A percentile compares a stretch with the other conserved stretches of the same genome.
These are phyloP conservation scores for Spencermartinsiella europaea DNA, from an alignment of 805 yeast genomes.

Conservation along the genomic window DNA sequence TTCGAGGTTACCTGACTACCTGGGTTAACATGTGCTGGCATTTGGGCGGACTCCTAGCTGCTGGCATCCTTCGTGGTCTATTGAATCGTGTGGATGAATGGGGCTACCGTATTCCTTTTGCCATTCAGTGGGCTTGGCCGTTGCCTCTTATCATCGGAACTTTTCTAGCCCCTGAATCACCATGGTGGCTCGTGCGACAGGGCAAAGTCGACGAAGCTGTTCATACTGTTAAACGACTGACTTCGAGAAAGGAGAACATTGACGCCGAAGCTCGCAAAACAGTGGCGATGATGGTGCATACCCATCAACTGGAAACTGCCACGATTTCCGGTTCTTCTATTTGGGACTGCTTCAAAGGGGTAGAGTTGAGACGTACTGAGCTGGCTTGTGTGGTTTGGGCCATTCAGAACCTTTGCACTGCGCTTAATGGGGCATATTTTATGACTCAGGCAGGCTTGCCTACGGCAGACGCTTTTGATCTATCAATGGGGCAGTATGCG, in stretches of 20 bases:
- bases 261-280: constrained; percentile 8
- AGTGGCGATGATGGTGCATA: constrained; percentile 31
- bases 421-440: constrained; percentile 31
- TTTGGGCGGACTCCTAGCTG: constrained; percentile 49
- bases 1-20: constrained; percentile 45
- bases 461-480: constrained; percentile 35
- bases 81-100: constrained; percentile 22
- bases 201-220: constrained; percentile 41
- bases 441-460: constrained; percentile 39
- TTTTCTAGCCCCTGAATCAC: constrained; percentile 48
- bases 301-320: constrained; percentile 32
- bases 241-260: constrained; percentile 17
- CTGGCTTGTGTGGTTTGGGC: constrained; percentile 41
- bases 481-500: constrained; percentile 41
- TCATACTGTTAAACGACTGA: constrained; percentile 36
- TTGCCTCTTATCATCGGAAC: constrained; percentile 37
- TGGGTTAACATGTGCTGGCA: constrained; percentile 50
- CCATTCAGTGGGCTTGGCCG: constrained; percentile 51
- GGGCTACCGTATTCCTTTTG: constrained; percentile 51
- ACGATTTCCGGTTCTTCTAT: constrained; percentile 18
- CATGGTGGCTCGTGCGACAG: too few species aligned
- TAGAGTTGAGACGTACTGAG: constrained; percentile 45
- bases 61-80: constrained; percentile 44
- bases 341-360: constrained; percentile 44
- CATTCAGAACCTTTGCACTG: constrained; percentile 32